Evolutionary conservation across 2,329 filamentous ascomycete species (phyloP), one percentile per base, ranked within the genome.

Genomic region (Epichloe sylvatica): DNA sequence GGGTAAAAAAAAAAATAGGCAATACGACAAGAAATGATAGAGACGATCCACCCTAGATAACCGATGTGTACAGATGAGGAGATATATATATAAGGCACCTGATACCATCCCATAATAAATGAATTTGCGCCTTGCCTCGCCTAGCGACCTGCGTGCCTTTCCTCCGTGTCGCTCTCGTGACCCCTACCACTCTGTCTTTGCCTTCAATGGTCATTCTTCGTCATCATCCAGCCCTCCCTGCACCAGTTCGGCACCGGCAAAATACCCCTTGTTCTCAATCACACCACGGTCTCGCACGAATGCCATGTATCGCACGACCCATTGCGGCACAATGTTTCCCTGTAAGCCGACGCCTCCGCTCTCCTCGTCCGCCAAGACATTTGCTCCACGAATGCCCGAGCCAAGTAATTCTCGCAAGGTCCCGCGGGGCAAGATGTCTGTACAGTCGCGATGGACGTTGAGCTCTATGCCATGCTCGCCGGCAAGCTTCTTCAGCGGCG

Each of bases 231-330:
- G 7, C 4, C 36, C 36, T 15, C 44, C 44, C 30, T 30, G 30
- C 30, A 48, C 33, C 55, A 92, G 67, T 62, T 88, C 83, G 3
- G 90, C 91, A 19, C 82, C 80, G 1, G 91, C 91, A 71, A 96
- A 96, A 67, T 96, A 97, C 7, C 92, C 92, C 72, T 97, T 98
- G 64, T 92, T 95, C 73, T 98, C 92, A 56, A 98, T 91, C 8
- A 98, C 92, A 13, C 92, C 92, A 49, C 92, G 76, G 64, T 97
- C 85, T 65, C 86, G 85, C 39, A 97, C 87, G 51, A 97, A 91
- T 1, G 92, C 92, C 37, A 91, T 96, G 64, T 98, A 98, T 64
- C 97, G 94, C 57, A 91, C 84, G 30, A 97, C 92, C 91, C 92
- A 98, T 63, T 91, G 82, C 30, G 92, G 90, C 51, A 80, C 77